Evolutionary conservation across 768 basidiomycete species (phyloP), one percentile per base, ranked within the genome.

Genomic region (Lentinus tigrinus): DNA sequence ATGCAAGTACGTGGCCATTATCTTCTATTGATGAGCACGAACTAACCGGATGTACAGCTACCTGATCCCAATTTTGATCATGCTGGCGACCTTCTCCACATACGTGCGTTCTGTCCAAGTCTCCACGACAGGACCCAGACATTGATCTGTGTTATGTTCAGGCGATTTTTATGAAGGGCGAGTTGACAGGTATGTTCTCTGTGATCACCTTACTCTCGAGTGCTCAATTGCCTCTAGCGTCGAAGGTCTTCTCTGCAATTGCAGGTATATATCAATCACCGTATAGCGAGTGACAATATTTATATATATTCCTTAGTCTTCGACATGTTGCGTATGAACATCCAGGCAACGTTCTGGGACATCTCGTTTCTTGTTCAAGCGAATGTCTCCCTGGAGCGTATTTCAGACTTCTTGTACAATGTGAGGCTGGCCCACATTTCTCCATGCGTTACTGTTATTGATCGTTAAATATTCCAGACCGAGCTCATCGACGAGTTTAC

Each of bases 71-170:
- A 66, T 89, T 10, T 40, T 80, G 1, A 84, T 81, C 36, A 90
- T 90, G 88, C 62, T 86, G 38, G 76, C 80, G 14, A 85, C 85
- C 1, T 90, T 81, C 65, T 74, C 79, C 4, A 78, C 81, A 10
- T 89, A 85, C 60, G 77, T 85, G 71, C 54, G 82, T n/a, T 65
- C 17, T 14, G 6, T 3, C 4, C 5, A 13, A 14, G 1, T 17
- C 24, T 14, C 17, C 2, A 17, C 23, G 4, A 10, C 11, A 14
- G 7, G 28, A 52, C 14, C 3, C 28, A 21, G 16, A 3, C 10
- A 36, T 8, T 52, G n/a, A 52, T 42, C 3, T 11, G 40, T 13
- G 1, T 6, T 9, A 3, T 0, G 3, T 27, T 14, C n/a, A 70
- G 69, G 77, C 77, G 6, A 40, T 77, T 2, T 66, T 78, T 4